phyloP scores from a whole-genome alignment of 306 rosid species.

The Glycine soja region DNA sequence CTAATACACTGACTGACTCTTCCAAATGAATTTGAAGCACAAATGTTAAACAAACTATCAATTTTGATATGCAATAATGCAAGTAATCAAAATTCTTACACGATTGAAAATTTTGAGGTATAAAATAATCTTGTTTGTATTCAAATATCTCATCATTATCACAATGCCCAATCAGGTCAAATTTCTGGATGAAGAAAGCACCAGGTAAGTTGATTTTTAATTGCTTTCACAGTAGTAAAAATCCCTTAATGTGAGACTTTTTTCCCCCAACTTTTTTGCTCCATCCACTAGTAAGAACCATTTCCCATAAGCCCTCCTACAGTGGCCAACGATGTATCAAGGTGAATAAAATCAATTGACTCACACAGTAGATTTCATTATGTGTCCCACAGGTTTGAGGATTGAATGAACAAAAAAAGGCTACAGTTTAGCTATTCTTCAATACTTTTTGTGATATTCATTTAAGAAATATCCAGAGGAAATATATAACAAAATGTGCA shows the following conservation, averaged over 20 bases:
- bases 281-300: neutral
- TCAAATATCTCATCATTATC: neutral
- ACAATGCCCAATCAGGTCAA: conserved; percentile 23
- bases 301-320: conserved; percentile 13
- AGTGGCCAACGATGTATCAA: conserved; percentile 10
- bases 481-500: conserved; percentile 24
- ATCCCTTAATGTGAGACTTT: neutral
- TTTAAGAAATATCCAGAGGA: conserved; percentile 21
- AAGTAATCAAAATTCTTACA: no score
- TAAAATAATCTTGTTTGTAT: no score
- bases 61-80: no score
- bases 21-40: no score
- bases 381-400: neutral
- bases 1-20: no score
- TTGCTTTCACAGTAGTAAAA: neutral
- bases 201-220: conserved; percentile 20
- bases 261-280: neutral
- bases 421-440: neutral
- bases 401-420: neutral
- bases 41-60: no score
- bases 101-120: no score
- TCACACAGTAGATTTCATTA: neutral
- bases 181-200: conserved; percentile 15
- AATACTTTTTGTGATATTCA: conserved; percentile 9
- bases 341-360: conserved; percentile 27